These are phyloP conservation scores for Rhizoclosmatium globosum DNA, from an alignment of 192 early-diverging fungal genomes.

Conservation along the genomic window DNA sequence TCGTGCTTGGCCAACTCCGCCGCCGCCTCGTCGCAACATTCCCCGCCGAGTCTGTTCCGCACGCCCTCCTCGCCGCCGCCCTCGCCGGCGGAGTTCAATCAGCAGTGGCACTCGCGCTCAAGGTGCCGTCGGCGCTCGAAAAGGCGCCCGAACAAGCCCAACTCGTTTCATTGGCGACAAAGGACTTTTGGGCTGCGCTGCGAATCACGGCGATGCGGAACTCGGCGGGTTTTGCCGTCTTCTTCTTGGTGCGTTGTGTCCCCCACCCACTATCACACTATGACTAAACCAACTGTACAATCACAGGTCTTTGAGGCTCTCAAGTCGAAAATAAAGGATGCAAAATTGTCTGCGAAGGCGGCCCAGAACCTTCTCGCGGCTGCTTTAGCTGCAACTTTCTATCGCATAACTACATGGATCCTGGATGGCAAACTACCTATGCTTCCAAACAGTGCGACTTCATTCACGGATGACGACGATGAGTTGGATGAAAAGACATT, in stretches of 20 bases:
- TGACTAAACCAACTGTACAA: background rate
- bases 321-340: background rate
- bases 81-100: background rate
- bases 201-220: background rate
- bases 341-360: background rate
- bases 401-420: conserved; percentile 11
- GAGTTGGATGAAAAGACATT: background rate
- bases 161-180: background rate
- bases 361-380: conserved; percentile 11
- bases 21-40: background rate
- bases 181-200: background rate
- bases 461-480: background rate
- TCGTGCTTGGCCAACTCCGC: conserved; percentile 22
- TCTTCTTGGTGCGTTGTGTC: conserved; percentile 11
- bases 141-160: conserved; percentile 1
- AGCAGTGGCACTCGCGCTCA: background rate
- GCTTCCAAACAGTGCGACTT: background rate
- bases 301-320: background rate
- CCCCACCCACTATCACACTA: background rate
- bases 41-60: background rate
- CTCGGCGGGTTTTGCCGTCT: conserved; percentile 24
- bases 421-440: conserved; percentile 5
- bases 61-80: background rate
- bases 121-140: conserved; percentile 7
- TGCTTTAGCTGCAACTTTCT: background rate